Evolutionary conservation across 441 rosid genomes (phyloP).

Genomic region (Populus hybrid): DNA sequence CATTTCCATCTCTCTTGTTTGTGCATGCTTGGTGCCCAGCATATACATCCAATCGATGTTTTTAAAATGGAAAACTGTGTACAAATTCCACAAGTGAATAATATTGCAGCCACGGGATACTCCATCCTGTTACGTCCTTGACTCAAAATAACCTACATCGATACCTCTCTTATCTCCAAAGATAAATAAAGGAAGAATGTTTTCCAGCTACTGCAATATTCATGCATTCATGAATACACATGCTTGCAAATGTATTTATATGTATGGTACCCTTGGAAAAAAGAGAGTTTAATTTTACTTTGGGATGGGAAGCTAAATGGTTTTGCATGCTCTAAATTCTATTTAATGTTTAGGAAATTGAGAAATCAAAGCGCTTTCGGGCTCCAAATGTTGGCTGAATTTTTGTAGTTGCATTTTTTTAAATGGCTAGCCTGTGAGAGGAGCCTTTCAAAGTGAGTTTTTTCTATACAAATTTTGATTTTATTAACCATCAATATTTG

Average conservation of each 20-base stretch:
- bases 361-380: neutral
- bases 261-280: neutral
- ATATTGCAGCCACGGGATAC: neutral
- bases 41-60: neutral
- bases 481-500: neutral
- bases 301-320: neutral
- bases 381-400: neutral
- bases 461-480: neutral
- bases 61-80: neutral
- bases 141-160: neutral
- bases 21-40: neutral
- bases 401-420: neutral
- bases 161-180: neutral
- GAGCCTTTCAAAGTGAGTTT: neutral
- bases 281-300: neutral
- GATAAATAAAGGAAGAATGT: neutral
- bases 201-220: neutral
- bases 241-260: neutral
- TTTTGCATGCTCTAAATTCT: neutral
- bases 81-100: neutral
- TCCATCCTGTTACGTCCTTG: neutral
- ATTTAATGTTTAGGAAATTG: neutral
- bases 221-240: neutral
- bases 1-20: neutral
- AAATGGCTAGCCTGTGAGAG: neutral